These are phyloP conservation scores for Pleurotus pulmonarius DNA, from an alignment of 768 basidiomycete genomes.

Conservation along the genomic window DNA sequence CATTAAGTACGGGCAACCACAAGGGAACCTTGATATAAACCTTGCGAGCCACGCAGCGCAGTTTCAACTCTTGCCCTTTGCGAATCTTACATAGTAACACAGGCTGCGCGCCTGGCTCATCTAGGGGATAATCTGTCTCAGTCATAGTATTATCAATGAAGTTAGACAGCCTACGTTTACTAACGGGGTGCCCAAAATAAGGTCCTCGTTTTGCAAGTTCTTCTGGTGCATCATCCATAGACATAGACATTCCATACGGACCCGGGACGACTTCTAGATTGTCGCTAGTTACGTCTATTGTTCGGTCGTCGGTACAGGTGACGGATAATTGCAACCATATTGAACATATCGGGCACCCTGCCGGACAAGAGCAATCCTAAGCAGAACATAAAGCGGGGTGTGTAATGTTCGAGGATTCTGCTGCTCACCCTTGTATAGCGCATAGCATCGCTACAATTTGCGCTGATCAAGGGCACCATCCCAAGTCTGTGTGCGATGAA, in stretches of 20 bases:
- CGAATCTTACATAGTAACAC: slow-evolving; percentile 89
- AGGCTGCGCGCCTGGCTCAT: slow-evolving; percentile 57
- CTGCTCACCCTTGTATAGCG: slow-evolving; percentile 60
- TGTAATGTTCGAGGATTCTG: too few species aligned
- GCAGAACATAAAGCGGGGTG: background rate
- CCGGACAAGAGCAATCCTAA: slow-evolving; percentile 90
- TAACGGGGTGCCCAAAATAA: slow-evolving; percentile 79
- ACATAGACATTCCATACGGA: slow-evolving; percentile 3
- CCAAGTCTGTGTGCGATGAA: slow-evolving; percentile 96
- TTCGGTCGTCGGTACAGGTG: slow-evolving; percentile 64
- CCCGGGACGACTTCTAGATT: slow-evolving; percentile 66
- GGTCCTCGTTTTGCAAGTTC: slow-evolving; percentile 72
- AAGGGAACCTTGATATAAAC: slow-evolving; percentile 30
- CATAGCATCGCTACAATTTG: slow-evolving; percentile 87
- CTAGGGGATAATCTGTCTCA: slow-evolving; percentile 29
- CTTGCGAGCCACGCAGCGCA: slow-evolving; percentile 91
- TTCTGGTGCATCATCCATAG: slow-evolving; percentile 43
- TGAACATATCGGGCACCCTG: slow-evolving; percentile 83
- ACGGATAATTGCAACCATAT: slow-evolving; percentile 80
- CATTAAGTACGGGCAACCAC: background rate
- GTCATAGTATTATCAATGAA: background rate
- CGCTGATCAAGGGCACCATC: slow-evolving; percentile 86
- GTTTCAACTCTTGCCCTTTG: slow-evolving; percentile 86
- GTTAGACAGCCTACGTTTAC: slow-evolving; percentile 57
- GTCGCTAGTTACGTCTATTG: slow-evolving; percentile 84